A percentile compares a stretch with the other conserved stretches of the same genome.
Conservation (phyloP, 1,284 basidiomycete genomes). For the Cryptococcus maquisensis region DNA sequence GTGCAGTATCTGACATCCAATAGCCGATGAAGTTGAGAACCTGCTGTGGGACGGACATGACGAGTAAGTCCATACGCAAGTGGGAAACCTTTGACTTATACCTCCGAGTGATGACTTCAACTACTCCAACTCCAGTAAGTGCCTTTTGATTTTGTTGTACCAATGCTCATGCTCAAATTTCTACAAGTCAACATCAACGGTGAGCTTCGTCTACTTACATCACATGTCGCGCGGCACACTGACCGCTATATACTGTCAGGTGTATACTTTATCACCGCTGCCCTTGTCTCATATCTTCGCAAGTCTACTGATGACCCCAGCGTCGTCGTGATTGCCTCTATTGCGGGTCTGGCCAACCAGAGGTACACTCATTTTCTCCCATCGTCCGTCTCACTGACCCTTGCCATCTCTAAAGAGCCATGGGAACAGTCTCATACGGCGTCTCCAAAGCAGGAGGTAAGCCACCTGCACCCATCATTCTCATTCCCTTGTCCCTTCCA, state of each 20-base stretch:
- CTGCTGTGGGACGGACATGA: slow-evolving; percentile 37
- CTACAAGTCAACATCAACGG: slow-evolving; percentile 36
- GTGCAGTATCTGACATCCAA: neutral
- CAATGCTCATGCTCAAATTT: neutral
- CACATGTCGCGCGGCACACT: neutral
- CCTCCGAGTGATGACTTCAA: slow-evolving; percentile 33
- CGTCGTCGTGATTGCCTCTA: slow-evolving; percentile 44
- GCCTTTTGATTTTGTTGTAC: neutral
- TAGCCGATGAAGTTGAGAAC: slow-evolving; percentile 34
- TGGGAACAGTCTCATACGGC: slow-evolving; percentile 40
- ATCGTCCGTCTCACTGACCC: neutral
- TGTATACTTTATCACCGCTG: slow-evolving; percentile 43
- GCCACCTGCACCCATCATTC: too few species aligned
- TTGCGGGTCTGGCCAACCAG: slow-evolving; percentile 41
- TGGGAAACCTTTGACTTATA: neutral
- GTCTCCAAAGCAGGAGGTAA: slow-evolving; percentile 37
- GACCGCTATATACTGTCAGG: slow-evolving; percentile 8
- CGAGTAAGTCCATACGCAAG: slow-evolving; percentile 20
- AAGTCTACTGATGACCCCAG: slow-evolving; percentile 33
- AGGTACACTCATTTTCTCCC: slow-evolving; percentile 16
- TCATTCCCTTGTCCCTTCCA: too few species aligned
- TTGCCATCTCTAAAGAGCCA: slow-evolving; percentile 12
- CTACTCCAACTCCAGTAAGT: slow-evolving; percentile 29
- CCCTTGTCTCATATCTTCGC: slow-evolving; percentile 36
- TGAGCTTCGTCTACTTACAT: neutral